Percentiles rank a stretch among this genome's conserved stretches.
Conservation (phyloP, 805 yeast species). For the Candida schatavii region DNA sequence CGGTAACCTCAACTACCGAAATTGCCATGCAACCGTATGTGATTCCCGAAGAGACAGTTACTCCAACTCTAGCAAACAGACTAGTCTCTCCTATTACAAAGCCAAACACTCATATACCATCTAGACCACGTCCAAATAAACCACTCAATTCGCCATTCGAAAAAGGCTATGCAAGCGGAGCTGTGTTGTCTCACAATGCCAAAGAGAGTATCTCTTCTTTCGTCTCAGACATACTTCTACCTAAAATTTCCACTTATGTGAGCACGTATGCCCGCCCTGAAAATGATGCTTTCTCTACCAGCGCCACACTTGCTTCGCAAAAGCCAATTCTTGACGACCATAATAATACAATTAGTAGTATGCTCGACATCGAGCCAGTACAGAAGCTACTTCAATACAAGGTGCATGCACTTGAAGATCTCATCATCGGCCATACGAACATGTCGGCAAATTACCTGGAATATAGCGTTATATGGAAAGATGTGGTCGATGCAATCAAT, state of each 20-base stretch:
- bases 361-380: conserved; percentile 35
- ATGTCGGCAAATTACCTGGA: conserved; percentile 7
- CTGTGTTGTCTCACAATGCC: conserved; percentile 23
- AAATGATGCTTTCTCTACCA: conserved; percentile 2
- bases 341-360: conserved; percentile 30
- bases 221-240: conserved; percentile 8
- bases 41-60: conserved; percentile 3
- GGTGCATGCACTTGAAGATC: conserved; percentile 24
- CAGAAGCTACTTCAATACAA: conserved; percentile 26
- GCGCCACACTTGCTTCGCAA: neutral
- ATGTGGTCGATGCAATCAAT: conserved; percentile 17
- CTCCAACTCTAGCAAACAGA: conserved; percentile 4
- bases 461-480: conserved; percentile 27
- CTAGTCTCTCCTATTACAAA: conserved; percentile 6
- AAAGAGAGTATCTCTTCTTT: conserved; percentile 14
- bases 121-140: neutral
- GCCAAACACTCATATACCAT: neutral
- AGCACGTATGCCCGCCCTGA: neutral
- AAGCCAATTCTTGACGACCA: conserved; percentile 26
- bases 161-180: conserved; percentile 34
- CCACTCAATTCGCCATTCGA: conserved; percentile 25
- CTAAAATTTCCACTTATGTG: conserved; percentile 1
- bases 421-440: conserved; percentile 8
- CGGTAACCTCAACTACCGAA: neutral
- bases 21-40: conserved; percentile 20